Evolutionary conservation across 208 protist genomes (phyloP).

Genomic region (Tritrichomonas foetus): DNA sequence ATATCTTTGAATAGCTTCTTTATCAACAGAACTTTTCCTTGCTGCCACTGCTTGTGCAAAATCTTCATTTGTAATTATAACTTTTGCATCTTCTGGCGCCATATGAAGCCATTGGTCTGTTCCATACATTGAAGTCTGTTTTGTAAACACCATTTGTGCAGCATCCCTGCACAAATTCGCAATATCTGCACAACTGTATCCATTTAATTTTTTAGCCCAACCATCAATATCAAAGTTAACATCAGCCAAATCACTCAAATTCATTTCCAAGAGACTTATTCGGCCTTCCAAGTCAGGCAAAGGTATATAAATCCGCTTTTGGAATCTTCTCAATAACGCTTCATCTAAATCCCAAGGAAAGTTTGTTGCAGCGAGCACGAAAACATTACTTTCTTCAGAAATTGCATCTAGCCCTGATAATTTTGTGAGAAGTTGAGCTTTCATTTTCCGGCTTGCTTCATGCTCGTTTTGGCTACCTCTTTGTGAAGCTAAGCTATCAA

Average conservation of each 20-base stretch:
- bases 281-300: slow-evolving; percentile 47
- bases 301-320: slow-evolving; percentile 59
- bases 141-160: slow-evolving; percentile 15
- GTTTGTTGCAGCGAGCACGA: slow-evolving; percentile 57
- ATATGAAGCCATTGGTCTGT: neutral
- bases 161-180: slow-evolving; percentile 73
- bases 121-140: neutral
- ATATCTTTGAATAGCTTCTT: neutral
- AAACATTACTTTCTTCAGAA: slow-evolving; percentile 37
- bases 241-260: neutral
- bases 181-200: slow-evolving; percentile 74
- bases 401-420: slow-evolving; percentile 49
- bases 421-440: slow-evolving; percentile 54
- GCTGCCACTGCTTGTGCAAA: neutral
- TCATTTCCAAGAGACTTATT: neutral
- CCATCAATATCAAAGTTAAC: slow-evolving; percentile 58
- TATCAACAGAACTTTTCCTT: neutral
- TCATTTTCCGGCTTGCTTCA: slow-evolving; percentile 57
- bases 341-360: slow-evolving; percentile 58
- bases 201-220: slow-evolving; percentile 61
- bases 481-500: slow-evolving; percentile 55
- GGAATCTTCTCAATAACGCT: slow-evolving; percentile 51
- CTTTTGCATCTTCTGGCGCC: neutral
- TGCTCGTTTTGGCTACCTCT: slow-evolving; percentile 47
- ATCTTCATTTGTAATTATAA: neutral